phyloP scores from a whole-genome alignment of 139 green algal species.

The Micractinium sp. region DNA sequence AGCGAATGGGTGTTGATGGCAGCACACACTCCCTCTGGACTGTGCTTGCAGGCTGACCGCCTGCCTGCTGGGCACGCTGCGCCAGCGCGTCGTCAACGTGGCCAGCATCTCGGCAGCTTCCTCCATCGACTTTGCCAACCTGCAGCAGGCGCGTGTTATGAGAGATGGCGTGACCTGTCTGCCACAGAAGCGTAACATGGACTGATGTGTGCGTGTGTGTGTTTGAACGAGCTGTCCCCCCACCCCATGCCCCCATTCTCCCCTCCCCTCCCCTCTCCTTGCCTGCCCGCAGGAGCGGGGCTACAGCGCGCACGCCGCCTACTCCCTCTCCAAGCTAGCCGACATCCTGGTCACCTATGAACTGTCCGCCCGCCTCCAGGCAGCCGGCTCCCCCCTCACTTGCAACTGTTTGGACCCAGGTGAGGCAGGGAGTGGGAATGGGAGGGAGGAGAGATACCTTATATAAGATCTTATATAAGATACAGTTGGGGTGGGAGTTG shows the following conservation, averaged over 20 bases:
- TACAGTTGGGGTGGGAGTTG: neutral
- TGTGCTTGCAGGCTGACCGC: conserved; percentile 42
- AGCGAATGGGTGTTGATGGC: too few species aligned
- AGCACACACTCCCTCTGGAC: too few species aligned
- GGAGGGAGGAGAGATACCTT: too few species aligned
- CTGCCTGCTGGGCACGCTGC: conserved; percentile 53
- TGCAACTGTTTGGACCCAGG: conserved; percentile 72
- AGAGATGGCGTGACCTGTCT: too few species aligned
- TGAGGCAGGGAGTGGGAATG: neutral
- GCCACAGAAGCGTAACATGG: too few species aligned
- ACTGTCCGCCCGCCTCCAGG: conserved; percentile 47
- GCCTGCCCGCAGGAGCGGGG: conserved; percentile 21
- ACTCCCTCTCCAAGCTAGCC: conserved; percentile 71
- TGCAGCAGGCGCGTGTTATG: conserved; percentile 58
- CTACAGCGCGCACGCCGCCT: conserved; percentile 57
- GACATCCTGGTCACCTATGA: conserved; percentile 63
- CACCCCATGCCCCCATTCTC: neutral
- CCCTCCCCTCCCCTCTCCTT: neutral
- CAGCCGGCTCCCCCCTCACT: conserved; percentile 40
- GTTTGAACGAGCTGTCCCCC: too few species aligned
- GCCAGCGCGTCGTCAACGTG: conserved; percentile 66
- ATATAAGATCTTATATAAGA: too few species aligned
- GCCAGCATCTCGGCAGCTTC: conserved; percentile 63
- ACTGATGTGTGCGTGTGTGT: too few species aligned
- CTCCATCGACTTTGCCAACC: conserved; percentile 71